Evolutionary conservation across 1,284 basidiomycete genomes (phyloP), one percentile per base, ranked within the genome.

Genomic region (Tilletia walkeri): DNA sequence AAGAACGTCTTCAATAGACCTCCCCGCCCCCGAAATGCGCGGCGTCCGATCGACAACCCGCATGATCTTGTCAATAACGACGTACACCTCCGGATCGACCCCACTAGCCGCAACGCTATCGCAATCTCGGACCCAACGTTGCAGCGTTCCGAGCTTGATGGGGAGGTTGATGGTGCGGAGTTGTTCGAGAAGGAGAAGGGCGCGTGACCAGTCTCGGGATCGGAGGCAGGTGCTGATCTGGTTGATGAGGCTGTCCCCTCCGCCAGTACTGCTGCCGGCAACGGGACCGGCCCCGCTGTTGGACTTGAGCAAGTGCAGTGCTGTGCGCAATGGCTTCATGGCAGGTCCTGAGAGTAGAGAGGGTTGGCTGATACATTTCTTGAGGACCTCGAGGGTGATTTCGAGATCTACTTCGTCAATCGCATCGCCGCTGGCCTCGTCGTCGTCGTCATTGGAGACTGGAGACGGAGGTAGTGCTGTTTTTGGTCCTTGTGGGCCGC

Each of bases 341-440:
- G 63, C 41, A 48, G 63, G 48, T 24, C 63, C 63, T 45, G 41
- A 45, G 20, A 65, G 34, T 65, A 65, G 34, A 65, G 20, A 30
- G 41, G 63, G 63, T 24, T 65, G 41, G 20, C 41, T n/a, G 63
- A 65, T 65, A 48, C 41, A 65, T 36, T 65, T 65, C 41, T 41
- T 45, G n/a, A 65, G 63, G 48, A 48, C 48, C 20, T 65, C 63
- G n/a, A 65, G n/a, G n/a, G 63, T 65, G 63, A 65, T 65, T 24
- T 41, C 63, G 41, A 65, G 63, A 36, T 65, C 63, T 34, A 65
- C 63, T 65, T 65, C 63, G 9, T 65, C 63, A 24, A 65, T 65
- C n/a, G 63, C 41, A 45, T 45, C 41, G 41, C 41, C 41, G 41
- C 41, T 45, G 41, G 41, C 41, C 41, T 45, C 41, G 14, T 45